Evolutionary conservation across 371 early-diverging fungal species (phyloP).

Genomic region (Umbelopsis sp.): DNA sequence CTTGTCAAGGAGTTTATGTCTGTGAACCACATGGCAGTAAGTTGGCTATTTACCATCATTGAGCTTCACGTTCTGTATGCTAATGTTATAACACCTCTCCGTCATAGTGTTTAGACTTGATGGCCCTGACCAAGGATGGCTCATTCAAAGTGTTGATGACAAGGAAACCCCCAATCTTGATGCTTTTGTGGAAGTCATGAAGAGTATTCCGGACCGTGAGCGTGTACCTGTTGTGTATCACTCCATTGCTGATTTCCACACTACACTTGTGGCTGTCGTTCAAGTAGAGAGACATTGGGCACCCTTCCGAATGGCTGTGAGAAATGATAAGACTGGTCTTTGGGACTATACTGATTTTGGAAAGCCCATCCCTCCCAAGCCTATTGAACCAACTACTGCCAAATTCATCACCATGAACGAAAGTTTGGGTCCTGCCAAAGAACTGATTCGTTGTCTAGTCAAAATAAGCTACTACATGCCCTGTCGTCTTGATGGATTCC

Average conservation of each 20-base stretch:
- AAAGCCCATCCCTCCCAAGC: constrained; percentile 44
- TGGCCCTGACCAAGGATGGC: constrained; percentile 81
- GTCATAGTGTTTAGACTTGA: constrained; percentile 72
- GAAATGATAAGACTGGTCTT: constrained; percentile 77
- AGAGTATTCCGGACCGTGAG: constrained; percentile 73
- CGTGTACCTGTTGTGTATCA: constrained; percentile 84
- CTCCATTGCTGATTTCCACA: constrained; percentile 78
- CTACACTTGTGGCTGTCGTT: constrained; percentile 71
- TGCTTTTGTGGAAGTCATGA: constrained; percentile 78
- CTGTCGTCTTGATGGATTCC: constrained; percentile 69
- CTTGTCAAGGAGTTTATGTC: constrained; percentile 87
- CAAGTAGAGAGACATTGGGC: constrained; percentile 84
- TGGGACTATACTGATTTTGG: constrained; percentile 79
- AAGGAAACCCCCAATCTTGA: constrained; percentile 74
- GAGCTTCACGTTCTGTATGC: background rate
- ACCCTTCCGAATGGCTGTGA: constrained; percentile 71
- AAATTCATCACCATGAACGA: constrained; percentile 61
- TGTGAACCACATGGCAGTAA: constrained; percentile 59
- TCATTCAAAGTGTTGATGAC: constrained; percentile 74
- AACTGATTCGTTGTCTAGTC: constrained; percentile 66
- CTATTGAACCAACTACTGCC: constrained; percentile 58
- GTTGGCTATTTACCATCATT: constrained; percentile 4
- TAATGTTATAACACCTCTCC: background rate
- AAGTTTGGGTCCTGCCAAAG: constrained; percentile 59
- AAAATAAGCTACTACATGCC: constrained; percentile 71